phyloP scores from a whole-genome alignment of 305 asterid species.

The Lippia alba region DNA sequence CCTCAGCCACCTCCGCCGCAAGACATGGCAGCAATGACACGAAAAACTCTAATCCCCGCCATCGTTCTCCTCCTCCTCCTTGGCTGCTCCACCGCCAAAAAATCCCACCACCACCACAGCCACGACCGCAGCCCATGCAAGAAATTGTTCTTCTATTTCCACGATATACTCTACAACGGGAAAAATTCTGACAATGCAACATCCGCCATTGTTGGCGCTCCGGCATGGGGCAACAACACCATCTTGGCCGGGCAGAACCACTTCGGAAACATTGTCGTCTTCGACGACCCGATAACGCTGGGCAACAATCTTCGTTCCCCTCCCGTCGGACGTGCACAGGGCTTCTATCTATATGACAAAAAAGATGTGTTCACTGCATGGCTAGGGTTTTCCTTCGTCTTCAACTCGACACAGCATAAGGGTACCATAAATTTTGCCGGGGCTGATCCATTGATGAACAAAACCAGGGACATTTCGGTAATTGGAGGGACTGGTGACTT shows the following conservation, averaged over 20 bases:
- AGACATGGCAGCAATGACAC: constrained; percentile 1
- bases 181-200: constrained; percentile 63
- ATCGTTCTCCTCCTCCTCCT: constrained; percentile 34
- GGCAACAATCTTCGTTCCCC: constrained; percentile 63
- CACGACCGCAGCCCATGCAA: constrained; percentile 47
- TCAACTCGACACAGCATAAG: constrained; percentile 52
- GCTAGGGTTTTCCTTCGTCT: constrained; percentile 63
- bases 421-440: constrained; percentile 73
- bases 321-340: constrained; percentile 77
- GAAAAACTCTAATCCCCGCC: constrained; percentile 6
- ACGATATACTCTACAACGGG: constrained; percentile 68
- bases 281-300: constrained; percentile 74
- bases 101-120: background rate
- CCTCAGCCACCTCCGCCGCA: background rate
- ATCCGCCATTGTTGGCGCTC: constrained; percentile 58
- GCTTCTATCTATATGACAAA: constrained; percentile 60
- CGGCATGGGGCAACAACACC: constrained; percentile 64
- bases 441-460: constrained; percentile 69
- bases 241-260: constrained; percentile 41
- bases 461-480: constrained; percentile 77
- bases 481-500: constrained; percentile 89
- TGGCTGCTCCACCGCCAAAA: constrained; percentile 23
- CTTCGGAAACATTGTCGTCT: constrained; percentile 65
- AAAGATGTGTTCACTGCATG: constrained; percentile 51
- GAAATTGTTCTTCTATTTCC: constrained; percentile 55